Evolutionary conservation across 2,329 filamentous ascomycete species (phyloP), one percentile per base, ranked within the genome.

Genomic region (Capronia americana): DNA sequence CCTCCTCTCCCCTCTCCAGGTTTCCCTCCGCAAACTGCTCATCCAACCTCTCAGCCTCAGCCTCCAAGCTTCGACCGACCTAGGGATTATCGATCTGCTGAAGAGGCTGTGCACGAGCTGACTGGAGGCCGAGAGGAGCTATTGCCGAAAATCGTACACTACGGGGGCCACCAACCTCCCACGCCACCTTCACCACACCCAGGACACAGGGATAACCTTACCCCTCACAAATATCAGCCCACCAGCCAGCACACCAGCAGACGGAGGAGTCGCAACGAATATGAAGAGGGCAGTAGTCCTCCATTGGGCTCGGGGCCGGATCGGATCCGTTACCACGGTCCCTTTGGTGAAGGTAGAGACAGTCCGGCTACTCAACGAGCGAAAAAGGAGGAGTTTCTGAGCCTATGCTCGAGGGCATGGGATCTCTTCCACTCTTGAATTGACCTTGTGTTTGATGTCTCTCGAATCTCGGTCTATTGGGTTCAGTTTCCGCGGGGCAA

Each of bases 361-460:
- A 93, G 88, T 71, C 92, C 92, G 7, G 93, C 95, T 73, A 92
- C 89, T 5, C 90, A 92, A 77, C 85, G 87, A 73, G 89, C 87
- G 75, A 98, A 98, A 87, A 93, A 93, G 76, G 93, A 97, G 51
- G 92, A 97, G 77, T 99, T 99, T 75, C 82, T 99, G 70, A 84
- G 86, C 63, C 82, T 98, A 57, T 97, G 94, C 77, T 88, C 92
- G 72, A 85, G 92, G 74, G 95, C 95, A 8, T 99, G 95, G 95
- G 95, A 99, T 81, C 80, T 99, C 30, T 97, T 98, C 79, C 95
- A 98, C 82, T 97, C 93, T 69, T 97, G 81, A 87, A 30, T 14
- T 23, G 38, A 41, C 23, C 17, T 34, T 20, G 24, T 38, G 28
- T 20, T 50, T 58, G 26, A 50, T 41, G 44, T 55, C 32, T 41